Evolutionary conservation across 192 early-diverging fungal genomes (phyloP).

Genomic region (Linnemannia zychae): DNA sequence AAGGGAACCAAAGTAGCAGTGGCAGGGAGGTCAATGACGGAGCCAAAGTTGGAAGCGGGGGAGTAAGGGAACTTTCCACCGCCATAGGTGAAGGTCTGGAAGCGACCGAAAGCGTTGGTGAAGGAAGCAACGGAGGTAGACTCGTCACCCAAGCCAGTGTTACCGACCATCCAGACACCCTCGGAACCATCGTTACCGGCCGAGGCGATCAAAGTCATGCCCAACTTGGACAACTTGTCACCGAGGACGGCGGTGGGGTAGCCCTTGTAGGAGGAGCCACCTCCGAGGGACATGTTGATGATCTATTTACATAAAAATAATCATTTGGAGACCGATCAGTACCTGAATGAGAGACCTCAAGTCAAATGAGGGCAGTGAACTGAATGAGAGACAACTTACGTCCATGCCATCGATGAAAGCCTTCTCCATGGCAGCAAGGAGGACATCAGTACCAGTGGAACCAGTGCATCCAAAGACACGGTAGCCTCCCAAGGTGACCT

Average conservation of each 20-base stretch:
- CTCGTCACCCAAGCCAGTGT: conserved; percentile 68
- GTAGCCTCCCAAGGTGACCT: conserved; percentile 81
- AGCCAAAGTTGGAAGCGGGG: conserved; percentile 11
- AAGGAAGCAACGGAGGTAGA: conserved; percentile 57
- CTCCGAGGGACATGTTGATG: conserved; percentile 79
- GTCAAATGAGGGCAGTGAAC: conserved; percentile 16
- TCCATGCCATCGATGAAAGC: conserved; percentile 83
- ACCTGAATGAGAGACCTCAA: too few relatives aligned
- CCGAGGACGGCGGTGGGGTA: conserved; percentile 64
- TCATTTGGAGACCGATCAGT: not conserved
- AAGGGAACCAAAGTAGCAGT: conserved; percentile 37
- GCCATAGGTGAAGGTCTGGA: conserved; percentile 23
- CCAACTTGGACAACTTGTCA: conserved; percentile 59
- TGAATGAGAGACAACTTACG: conserved; percentile 63
- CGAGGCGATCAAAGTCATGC: conserved; percentile 76
- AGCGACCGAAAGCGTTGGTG: conserved; percentile 22
- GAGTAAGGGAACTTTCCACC: conserved; percentile 18
- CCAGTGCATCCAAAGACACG: conserved; percentile 87
- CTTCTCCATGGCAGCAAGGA: conserved; percentile 81
- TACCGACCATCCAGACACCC: conserved; percentile 68
- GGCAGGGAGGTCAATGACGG: conserved; percentile 59
- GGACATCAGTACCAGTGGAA: conserved; percentile 73
- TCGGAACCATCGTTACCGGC: conserved; percentile 82
- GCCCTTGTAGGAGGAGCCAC: conserved; percentile 67
- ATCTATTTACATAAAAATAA: conserved; percentile 53